A percentile compares a stretch with the other conserved stretches of the same genome.
Evolutionary conservation across 768 basidiomycete genomes (phyloP).

Genomic region (Boletus huronensis): DNA sequence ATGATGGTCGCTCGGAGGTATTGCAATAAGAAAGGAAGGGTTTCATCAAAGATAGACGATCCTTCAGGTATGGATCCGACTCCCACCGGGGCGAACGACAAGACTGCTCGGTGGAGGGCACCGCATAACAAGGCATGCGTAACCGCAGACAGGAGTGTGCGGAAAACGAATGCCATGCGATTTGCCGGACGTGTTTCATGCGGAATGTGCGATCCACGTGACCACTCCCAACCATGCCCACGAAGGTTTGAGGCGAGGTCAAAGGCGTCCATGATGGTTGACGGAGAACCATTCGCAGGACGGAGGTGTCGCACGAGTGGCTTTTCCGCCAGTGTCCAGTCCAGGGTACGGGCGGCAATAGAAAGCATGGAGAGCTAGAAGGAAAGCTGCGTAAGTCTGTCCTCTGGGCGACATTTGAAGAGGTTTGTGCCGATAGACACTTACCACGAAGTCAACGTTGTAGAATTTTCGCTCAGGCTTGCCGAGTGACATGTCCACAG

Average conservation of each 20-base stretch:
- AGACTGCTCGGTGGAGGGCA: conserved; percentile 41
- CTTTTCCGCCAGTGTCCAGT: conserved; percentile 14
- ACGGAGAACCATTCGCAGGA: neutral
- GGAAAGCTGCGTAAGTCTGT: neutral
- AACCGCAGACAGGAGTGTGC: conserved; percentile 34
- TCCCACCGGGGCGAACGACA: conserved; percentile 42
- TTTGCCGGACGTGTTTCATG: conserved; percentile 41
- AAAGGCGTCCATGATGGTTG: conserved; percentile 36
- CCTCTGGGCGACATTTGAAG: neutral
- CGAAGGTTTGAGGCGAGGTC: conserved; percentile 53
- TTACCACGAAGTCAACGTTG: conserved; percentile 13
- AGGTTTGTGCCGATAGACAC: neutral
- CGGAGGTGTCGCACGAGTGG: conserved; percentile 13
- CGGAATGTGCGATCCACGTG: conserved; percentile 29
- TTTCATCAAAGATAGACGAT: conserved; percentile 31
- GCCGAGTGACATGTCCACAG: conserved; percentile 11
- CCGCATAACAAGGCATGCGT: conserved; percentile 42
- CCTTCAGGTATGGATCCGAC: conserved; percentile 25
- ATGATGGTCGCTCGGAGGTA: conserved; percentile 42
- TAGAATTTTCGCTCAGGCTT: neutral
- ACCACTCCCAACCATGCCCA: conserved; percentile 63
- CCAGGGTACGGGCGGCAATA: conserved; percentile 12
- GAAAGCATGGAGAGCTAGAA: conserved; percentile 14
- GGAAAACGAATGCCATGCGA: conserved; percentile 34
- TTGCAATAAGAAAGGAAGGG: conserved; percentile 24